These are phyloP conservation scores for Fusarium brachygibbosum DNA, from an alignment of 2,329 filamentous ascomycete genomes.

Conservation along the genomic window DNA sequence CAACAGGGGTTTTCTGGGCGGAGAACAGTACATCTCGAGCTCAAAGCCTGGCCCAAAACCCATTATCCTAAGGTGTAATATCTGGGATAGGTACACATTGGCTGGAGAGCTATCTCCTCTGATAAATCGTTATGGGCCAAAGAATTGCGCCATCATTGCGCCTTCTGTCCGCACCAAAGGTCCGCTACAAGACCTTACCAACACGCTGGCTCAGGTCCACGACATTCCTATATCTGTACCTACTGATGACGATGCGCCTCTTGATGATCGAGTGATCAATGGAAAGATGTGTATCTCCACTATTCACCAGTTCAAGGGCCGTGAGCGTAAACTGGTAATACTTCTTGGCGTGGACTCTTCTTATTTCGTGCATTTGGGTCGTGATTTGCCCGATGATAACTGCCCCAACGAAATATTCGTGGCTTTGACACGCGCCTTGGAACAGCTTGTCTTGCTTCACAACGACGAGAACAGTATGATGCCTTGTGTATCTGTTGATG, in stretches of 20 bases:
- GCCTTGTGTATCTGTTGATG: constrained; percentile 43
- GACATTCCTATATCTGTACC: constrained; percentile 44
- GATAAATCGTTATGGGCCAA: constrained; percentile 42
- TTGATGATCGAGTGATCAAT: constrained; percentile 45
- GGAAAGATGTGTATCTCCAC: constrained; percentile 51
- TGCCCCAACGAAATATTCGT: constrained; percentile 51
- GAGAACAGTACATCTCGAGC: constrained; percentile 49
- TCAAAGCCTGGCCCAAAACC: constrained; percentile 49
- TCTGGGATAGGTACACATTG: constrained; percentile 19
- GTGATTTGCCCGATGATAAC: constrained; percentile 49
- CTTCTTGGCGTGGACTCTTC: constrained; percentile 46
- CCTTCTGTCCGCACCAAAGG: constrained; percentile 1
- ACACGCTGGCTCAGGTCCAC: constrained; percentile 19
- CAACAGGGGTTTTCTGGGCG: constrained; percentile 47
- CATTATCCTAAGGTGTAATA: constrained; percentile 43
- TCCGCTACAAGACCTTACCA: constrained; percentile 7
- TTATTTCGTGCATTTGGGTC: constrained; percentile 45
- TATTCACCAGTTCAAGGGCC: constrained; percentile 54
- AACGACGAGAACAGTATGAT: constrained; percentile 33
- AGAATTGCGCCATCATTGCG: constrained; percentile 33
- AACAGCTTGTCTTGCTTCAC: constrained; percentile 51
- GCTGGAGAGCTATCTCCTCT: constrained; percentile 35
- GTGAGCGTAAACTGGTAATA: constrained; percentile 51
- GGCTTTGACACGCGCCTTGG: constrained; percentile 48
- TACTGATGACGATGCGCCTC: constrained; percentile 41